Evolutionary conservation across 192 early-diverging fungal genomes (phyloP).

Genomic region (Gaertneriomyces semiglobifer): DNA sequence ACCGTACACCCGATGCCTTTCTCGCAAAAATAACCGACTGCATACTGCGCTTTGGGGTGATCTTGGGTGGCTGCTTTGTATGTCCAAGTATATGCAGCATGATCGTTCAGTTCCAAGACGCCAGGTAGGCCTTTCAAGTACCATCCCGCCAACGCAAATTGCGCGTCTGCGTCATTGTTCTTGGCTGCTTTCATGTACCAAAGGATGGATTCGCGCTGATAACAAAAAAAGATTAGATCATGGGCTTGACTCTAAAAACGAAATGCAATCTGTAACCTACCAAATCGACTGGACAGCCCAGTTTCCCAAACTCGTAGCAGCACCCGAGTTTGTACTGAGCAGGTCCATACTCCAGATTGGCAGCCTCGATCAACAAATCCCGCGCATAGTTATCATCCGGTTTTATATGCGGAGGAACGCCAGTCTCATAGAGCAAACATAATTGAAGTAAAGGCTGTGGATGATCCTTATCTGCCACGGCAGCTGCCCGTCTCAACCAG

Average conservation of each 20-base stretch:
- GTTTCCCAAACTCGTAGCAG: constrained; percentile 73
- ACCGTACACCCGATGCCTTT: constrained; percentile 61
- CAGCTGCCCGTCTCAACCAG: constrained; percentile 78
- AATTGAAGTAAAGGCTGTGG: constrained; percentile 70
- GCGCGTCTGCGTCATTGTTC: constrained; percentile 58
- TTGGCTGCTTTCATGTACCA: constrained; percentile 79
- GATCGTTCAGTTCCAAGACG: constrained; percentile 57
- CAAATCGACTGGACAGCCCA: constrained; percentile 63
- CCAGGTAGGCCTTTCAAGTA: constrained; percentile 72
- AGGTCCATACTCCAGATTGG: constrained; percentile 62
- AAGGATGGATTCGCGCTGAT: constrained; percentile 48
- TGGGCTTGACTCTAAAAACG: not conserved
- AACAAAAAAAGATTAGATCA: not conserved
- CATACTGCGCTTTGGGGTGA: constrained; percentile 72
- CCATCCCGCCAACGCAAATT: constrained; percentile 81
- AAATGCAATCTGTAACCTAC: constrained; percentile 15
- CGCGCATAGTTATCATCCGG: constrained; percentile 46
- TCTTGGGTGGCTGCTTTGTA: constrained; percentile 70
- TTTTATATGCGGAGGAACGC: constrained; percentile 54
- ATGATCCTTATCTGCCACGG: constrained; percentile 56
- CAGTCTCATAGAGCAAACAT: constrained; percentile 70
- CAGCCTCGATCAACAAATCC: constrained; percentile 59
- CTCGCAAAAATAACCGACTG: constrained; percentile 85
- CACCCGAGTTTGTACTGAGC: constrained; percentile 71
- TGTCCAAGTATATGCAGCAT: constrained; percentile 73